Conservation (phyloP, 257 asterid genomes). For the Ballota nigra region DNA sequence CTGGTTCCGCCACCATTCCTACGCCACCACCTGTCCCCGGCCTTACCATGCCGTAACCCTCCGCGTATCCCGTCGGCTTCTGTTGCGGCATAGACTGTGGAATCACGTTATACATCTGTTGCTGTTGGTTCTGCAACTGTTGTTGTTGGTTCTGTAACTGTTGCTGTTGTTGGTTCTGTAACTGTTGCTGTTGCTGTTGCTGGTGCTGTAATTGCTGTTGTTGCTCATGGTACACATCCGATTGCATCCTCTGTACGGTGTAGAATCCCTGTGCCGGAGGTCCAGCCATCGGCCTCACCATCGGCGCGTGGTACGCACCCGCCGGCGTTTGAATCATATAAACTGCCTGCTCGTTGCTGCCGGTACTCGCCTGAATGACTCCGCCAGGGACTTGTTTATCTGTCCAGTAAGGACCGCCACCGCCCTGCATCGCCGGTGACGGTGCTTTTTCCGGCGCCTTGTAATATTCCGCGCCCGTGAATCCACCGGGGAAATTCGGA, state of each 20-base stretch:
- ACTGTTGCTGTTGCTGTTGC: conserved; percentile 25
- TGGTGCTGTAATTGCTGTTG: conserved; percentile 24
- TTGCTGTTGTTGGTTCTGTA: conserved; percentile 29
- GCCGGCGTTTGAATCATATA: conserved; percentile 68
- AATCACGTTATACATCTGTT: conserved; percentile 52
- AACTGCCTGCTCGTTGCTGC: conserved; percentile 57
- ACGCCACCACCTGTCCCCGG: conserved; percentile 35
- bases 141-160: not conserved
- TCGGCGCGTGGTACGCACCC: conserved; percentile 57
- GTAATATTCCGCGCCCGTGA: conserved; percentile 57
- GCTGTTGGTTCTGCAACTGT: conserved; percentile 3
- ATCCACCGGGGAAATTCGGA: conserved; percentile 48
- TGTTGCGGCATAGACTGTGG: conserved; percentile 39
- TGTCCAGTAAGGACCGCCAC: conserved; percentile 54
- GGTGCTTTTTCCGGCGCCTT: conserved; percentile 53
- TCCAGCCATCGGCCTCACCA: conserved; percentile 57
- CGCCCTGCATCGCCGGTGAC: conserved; percentile 38
- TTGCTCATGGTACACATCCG: conserved; percentile 62
- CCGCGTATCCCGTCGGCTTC: conserved; percentile 41
- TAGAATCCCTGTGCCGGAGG: conserved; percentile 68
- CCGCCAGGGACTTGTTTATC: conserved; percentile 64
- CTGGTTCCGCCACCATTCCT: conserved; percentile 39
- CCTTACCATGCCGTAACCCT: conserved; percentile 51
- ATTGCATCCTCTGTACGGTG: conserved; percentile 65
- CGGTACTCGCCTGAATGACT: conserved; percentile 42